Base-by-base conservation (phyloP, 768 basidiomycete species). In the Hirschioporus abietinus region DNA sequence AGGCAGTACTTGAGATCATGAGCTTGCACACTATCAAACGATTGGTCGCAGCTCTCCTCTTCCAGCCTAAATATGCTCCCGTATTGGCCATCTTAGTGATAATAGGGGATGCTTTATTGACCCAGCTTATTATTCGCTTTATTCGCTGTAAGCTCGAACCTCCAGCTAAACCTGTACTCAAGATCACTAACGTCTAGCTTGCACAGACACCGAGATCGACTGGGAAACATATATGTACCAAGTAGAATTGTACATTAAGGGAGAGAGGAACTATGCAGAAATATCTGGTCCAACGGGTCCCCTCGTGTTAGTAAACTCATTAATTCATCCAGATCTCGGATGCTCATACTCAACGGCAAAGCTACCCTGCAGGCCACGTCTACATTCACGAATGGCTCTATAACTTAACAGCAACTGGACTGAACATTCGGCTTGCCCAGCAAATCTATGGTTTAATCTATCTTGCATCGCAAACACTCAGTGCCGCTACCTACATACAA, bases 221-320 rank as follows among this genome's bases (percentile, higher is more conserved):
- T 99, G 93, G 88, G 85, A 89, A 72, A 98, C 97, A 0, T 99
- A 99, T 74, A 94, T 98, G 88, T 80, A 89, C 64, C 97, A 99
- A 64, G 84, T 92, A 0, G 83, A 89, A 66, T 74, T 90, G 58
- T 95, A 92, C 78, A 71, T 92, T 61, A 84, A 86, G 65, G 95
- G 95, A 35, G 90, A 96, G 74, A 82, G 89, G 61, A 86, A 95
- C 72, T 99, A 99, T 74, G 82, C 86, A 15, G 76, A 81, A 67
- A 90, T 99, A 63, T 80, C 85, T 66, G 97, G 97, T 0, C 95
- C 95, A 1, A 97, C 95, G 7, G 97, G 97, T 18, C 93, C 92
- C 9, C 79, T 96, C 9, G 96, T 98, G 96, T 97, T 73, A 76
- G 86, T 74, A 24, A 60, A 66, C 63, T 70, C 63, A 25, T 27